phyloP scores from a whole-genome alignment of 2,329 filamentous ascomycete genomes.

The Fusarium sp. region DNA sequence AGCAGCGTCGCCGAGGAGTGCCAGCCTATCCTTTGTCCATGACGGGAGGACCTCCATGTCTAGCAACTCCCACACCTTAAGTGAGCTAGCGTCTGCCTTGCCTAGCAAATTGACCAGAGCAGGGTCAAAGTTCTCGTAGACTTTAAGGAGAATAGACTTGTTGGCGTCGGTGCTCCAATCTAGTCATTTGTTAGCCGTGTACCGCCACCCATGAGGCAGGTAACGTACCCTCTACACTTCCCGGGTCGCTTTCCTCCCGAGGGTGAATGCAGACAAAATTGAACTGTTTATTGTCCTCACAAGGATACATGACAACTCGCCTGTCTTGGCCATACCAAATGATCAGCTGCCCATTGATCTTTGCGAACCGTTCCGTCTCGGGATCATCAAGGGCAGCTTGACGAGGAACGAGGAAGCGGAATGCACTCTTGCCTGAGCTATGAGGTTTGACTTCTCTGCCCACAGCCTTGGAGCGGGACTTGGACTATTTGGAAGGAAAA shows the following conservation, averaged over 20 bases:
- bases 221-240: slow-evolving; percentile 17
- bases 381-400: slow-evolving; percentile 50
- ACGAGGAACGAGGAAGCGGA: slow-evolving; percentile 63
- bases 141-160: slow-evolving; percentile 52
- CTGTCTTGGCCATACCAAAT: slow-evolving; percentile 57
- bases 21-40: slow-evolving; percentile 66
- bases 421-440: slow-evolving; percentile 65
- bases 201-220: not conserved
- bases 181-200: not conserved
- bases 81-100: slow-evolving; percentile 56
- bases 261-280: slow-evolving; percentile 67
- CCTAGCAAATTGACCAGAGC: slow-evolving; percentile 54
- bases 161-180: slow-evolving; percentile 51
- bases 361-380: slow-evolving; percentile 27
- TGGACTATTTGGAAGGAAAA: slow-evolving; percentile 21
- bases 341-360: slow-evolving; percentile 28
- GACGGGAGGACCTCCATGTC: slow-evolving; percentile 70
- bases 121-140: slow-evolving; percentile 57
- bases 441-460: slow-evolving; percentile 48
- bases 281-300: slow-evolving; percentile 55
- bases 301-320: slow-evolving; percentile 61
- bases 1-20: slow-evolving; percentile 73
- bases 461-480: slow-evolving; percentile 41
- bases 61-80: slow-evolving; percentile 69
- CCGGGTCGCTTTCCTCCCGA: slow-evolving; percentile 16